A percentile compares a stretch with the other conserved stretches of the same genome.
Evolutionary conservation across 768 basidiomycete species (phyloP).

Genomic region (Termitomyces sp.): DNA sequence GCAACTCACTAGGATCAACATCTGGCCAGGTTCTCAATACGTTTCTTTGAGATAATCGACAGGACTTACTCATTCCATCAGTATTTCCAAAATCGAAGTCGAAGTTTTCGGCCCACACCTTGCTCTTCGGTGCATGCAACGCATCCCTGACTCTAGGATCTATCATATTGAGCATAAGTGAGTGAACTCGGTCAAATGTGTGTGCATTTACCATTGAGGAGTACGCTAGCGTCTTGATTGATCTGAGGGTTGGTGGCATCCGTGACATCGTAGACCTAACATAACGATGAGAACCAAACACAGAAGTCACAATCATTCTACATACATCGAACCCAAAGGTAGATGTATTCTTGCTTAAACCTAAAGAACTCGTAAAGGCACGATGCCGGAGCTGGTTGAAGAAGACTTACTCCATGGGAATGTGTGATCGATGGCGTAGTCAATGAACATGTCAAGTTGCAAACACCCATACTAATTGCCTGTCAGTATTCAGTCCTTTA

Average conservation of each 20-base stretch:
- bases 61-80: slow-evolving; percentile 24
- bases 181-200: not conserved
- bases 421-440: slow-evolving; percentile 72
- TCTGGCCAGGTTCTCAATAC: slow-evolving; percentile 16
- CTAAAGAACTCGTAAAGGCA: slow-evolving; percentile 10
- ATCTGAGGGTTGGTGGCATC: slow-evolving; percentile 54
- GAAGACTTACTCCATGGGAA: slow-evolving; percentile 47
- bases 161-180: slow-evolving; percentile 16
- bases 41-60: not conserved
- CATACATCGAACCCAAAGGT: slow-evolving; percentile 38
- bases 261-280: slow-evolving; percentile 49
- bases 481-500: not conserved
- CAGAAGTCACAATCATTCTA: not conserved
- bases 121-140: slow-evolving; percentile 67
- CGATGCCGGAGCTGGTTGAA: not conserved
- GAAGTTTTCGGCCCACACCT: slow-evolving; percentile 38
- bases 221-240: slow-evolving; percentile 47
- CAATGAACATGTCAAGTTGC: slow-evolving; percentile 59
- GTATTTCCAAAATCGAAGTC: slow-evolving; percentile 34
- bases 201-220: slow-evolving; percentile 55
- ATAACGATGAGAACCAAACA: not conserved
- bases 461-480: slow-evolving; percentile 56
- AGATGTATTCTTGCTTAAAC: slow-evolving; percentile 23
- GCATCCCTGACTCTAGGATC: slow-evolving; percentile 55
- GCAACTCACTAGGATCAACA: slow-evolving; percentile 34